Percentiles rank a stretch among this genome's conserved stretches.
These are phyloP conservation scores for Sugiyamaella chiloensis DNA, from an alignment of 805 yeast genomes.

Conservation along the genomic window DNA sequence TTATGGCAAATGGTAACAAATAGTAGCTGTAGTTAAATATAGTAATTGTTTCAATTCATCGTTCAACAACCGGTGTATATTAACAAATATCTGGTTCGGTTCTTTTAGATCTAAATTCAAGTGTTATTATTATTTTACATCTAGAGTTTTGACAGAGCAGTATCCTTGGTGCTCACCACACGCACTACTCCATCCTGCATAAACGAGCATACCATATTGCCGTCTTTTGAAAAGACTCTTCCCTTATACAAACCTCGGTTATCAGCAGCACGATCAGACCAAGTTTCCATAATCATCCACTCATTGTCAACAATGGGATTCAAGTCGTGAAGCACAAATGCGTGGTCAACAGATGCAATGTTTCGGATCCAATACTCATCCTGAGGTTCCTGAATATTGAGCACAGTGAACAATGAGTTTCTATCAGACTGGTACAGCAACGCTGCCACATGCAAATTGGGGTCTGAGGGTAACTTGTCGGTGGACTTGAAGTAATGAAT, in stretches of 20 bases:
- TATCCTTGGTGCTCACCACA: conserved; percentile 4
- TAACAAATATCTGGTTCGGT: no score
- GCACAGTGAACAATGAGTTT: conserved; percentile 33
- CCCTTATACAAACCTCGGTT: conserved; percentile 33
- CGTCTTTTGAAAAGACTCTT: conserved; percentile 25
- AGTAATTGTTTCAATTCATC: no score
- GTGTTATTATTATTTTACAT: no score
- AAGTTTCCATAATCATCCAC: conserved; percentile 32
- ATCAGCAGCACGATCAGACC: conserved; percentile 29
- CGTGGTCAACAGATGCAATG: conserved; percentile 32
- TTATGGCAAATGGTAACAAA: no score
- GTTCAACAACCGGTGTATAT: no score
- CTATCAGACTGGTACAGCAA: conserved; percentile 33
- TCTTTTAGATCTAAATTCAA: no score
- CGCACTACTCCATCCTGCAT: conserved; percentile 27
- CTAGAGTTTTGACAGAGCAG: no score
- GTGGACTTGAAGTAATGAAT: conserved; percentile 28
- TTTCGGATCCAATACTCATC: conserved; percentile 15
- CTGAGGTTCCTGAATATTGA: conserved; percentile 26
- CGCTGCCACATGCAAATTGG: conserved; percentile 32
- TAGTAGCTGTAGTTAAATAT: no score
- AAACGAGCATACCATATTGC: conserved; percentile 28
- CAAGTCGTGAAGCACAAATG: conserved; percentile 30
- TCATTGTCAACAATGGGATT: conserved; percentile 23
- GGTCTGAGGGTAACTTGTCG: conserved; percentile 18